Evolutionary conservation across 2,329 filamentous ascomycete species (phyloP).

Genomic region (Neopestalotiopsis clavispora): DNA sequence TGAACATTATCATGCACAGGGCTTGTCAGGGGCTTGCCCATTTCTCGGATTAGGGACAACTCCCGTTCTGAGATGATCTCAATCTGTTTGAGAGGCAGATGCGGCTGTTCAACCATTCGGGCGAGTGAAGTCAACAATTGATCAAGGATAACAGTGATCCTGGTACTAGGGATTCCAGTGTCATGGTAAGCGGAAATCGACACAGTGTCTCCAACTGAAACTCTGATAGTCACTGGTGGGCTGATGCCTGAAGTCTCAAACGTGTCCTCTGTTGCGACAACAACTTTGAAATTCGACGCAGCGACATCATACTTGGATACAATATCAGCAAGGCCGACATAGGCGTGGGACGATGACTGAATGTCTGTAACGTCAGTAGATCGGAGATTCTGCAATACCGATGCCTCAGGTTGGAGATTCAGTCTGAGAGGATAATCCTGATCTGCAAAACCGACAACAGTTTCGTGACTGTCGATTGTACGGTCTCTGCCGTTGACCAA

Average conservation of each 20-base stretch:
- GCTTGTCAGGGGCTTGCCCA: constrained; percentile 15
- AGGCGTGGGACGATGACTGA: constrained; percentile 11
- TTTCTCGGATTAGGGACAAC: constrained; percentile 12
- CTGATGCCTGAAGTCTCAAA: neutral
- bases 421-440: constrained; percentile 17
- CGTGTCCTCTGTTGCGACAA: constrained; percentile 7
- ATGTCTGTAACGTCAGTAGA: constrained; percentile 9
- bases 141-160: constrained; percentile 10
- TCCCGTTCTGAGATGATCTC: constrained; percentile 14
- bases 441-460: constrained; percentile 18
- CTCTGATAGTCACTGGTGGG: neutral
- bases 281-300: constrained; percentile 12
- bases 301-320: constrained; percentile 2
- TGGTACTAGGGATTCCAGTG: constrained; percentile 8
- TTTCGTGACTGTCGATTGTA: constrained; percentile 16
- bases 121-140: constrained; percentile 13
- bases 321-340: constrained; percentile 11
- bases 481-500: constrained; percentile 15
- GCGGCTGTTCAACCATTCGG: constrained; percentile 14
- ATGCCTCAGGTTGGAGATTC: neutral
- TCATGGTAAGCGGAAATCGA: constrained; percentile 14
- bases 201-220: constrained; percentile 6
- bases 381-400: constrained; percentile 6
- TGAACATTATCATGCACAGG: constrained; percentile 16
- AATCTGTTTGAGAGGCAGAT: constrained; percentile 8